Evolutionary conservation across 2,329 filamentous ascomycete species (phyloP).

Genomic region (Colletotrichum gigasporum): DNA sequence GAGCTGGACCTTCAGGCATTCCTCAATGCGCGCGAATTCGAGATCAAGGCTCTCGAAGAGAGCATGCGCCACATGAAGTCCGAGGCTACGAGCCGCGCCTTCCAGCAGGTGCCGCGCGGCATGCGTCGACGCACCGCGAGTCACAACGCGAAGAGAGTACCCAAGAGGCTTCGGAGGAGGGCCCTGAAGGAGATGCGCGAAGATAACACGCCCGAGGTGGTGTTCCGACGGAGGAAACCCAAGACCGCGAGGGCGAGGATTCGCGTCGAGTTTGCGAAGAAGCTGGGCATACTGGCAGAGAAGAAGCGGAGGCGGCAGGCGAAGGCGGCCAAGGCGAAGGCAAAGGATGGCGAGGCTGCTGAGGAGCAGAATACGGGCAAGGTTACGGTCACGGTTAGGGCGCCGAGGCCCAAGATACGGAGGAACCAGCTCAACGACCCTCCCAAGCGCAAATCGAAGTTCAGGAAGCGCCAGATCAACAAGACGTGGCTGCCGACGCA

Average conservation of each 20-base stretch:
- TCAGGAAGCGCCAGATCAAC: slow-evolving; percentile 83
- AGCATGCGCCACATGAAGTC: slow-evolving; percentile 81
- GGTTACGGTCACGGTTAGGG: slow-evolving; percentile 48
- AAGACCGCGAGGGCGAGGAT: slow-evolving; percentile 66
- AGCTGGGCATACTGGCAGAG: slow-evolving; percentile 70
- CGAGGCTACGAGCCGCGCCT: slow-evolving; percentile 74
- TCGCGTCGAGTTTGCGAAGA: slow-evolving; percentile 80
- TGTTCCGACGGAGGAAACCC: slow-evolving; percentile 69
- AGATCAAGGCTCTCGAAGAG: slow-evolving; percentile 85
- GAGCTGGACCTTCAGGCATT: slow-evolving; percentile 88
- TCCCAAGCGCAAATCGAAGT: slow-evolving; percentile 68
- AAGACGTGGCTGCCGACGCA: slow-evolving; percentile 98
- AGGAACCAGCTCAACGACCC: slow-evolving; percentile 74
- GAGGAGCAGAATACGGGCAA: slow-evolving; percentile 33
- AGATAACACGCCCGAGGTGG: slow-evolving; percentile 89
- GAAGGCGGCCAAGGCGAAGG: slow-evolving; percentile 43
- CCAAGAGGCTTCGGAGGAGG: slow-evolving; percentile 75
- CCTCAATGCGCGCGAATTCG: slow-evolving; percentile 84
- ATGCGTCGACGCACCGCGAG: slow-evolving; percentile 89
- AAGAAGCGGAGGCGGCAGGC: slow-evolving; percentile 59
- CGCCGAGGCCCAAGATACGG: slow-evolving; percentile 72
- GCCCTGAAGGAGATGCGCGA: slow-evolving; percentile 81
- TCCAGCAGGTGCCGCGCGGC: slow-evolving; percentile 88
- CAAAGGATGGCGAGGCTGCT: slow-evolving; percentile 39
- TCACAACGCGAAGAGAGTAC: slow-evolving; percentile 93